Evolutionary conservation across 208 protist species (phyloP).

Genomic region (Lotmaria passim): DNA sequence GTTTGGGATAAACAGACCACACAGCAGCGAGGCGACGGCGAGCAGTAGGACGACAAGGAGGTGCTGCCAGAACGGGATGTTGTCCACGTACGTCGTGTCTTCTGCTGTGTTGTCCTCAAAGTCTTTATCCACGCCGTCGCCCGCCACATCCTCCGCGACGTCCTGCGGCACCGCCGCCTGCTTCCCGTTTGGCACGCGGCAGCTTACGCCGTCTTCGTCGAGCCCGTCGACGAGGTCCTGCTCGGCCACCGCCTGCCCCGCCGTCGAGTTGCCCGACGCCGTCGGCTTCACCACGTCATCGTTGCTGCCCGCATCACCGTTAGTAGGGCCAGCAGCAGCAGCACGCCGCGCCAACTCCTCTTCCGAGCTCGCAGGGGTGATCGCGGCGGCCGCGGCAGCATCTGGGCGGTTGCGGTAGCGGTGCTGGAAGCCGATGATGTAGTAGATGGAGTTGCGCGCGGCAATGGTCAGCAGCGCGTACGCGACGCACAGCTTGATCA

Average conservation of each 20-base stretch:
- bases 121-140: slow-evolving; percentile 4
- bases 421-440: slow-evolving; percentile 50
- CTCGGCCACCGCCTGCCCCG: background rate
- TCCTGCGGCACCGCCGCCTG: slow-evolving; percentile 17
- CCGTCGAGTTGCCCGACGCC: background rate
- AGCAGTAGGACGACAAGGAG: slow-evolving; percentile 37
- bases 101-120: slow-evolving; percentile 15
- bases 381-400: too few species aligned
- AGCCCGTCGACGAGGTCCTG: slow-evolving; percentile 4
- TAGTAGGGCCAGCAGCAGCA: too few species aligned
- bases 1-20: slow-evolving; percentile 76
- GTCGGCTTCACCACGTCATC: background rate
- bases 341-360: too few species aligned
- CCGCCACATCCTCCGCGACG: background rate
- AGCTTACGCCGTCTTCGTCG: background rate
- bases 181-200: background rate
- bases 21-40: slow-evolving; percentile 45
- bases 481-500: slow-evolving; percentile 64
- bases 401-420: slow-evolving; percentile 37
- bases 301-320: too few species aligned
- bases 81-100: slow-evolving; percentile 47
- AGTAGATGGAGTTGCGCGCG: slow-evolving; percentile 62
- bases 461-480: slow-evolving; percentile 56
- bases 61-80: slow-evolving; percentile 52
- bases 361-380: too few species aligned